Evolutionary conservation across 1,139 yeast genomes (phyloP).

Genomic region (Blastobotrys elegans): DNA sequence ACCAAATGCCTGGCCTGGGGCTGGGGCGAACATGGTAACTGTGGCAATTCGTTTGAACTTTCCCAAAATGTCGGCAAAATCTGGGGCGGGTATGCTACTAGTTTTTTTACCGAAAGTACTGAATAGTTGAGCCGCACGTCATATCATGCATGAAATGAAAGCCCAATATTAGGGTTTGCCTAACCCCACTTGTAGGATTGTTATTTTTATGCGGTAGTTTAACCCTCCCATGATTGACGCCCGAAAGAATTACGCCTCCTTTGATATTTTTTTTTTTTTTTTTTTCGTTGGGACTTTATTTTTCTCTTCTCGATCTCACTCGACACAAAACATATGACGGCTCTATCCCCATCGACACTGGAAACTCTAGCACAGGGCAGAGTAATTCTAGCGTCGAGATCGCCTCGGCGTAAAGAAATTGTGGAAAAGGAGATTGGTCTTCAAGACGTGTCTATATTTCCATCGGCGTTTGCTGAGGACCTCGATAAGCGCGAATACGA

Average conservation of each 20-base stretch:
- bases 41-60: slow-evolving; percentile 48
- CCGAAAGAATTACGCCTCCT: not conserved
- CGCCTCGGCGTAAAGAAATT: slow-evolving; percentile 75
- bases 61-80: not conserved
- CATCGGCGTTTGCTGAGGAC: slow-evolving; percentile 70
- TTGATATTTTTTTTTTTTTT: not conserved
- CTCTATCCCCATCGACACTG: slow-evolving; percentile 2
- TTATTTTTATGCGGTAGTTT: too few species aligned
- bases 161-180: too few species aligned
- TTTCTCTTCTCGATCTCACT: slow-evolving; percentile 1
- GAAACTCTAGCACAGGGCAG: slow-evolving; percentile 18
- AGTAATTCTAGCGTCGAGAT: slow-evolving; percentile 73
- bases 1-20: slow-evolving; percentile 71
- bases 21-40: slow-evolving; percentile 99
- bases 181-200: too few species aligned
- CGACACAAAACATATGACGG: slow-evolving; percentile 5
- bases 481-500: slow-evolving; percentile 49
- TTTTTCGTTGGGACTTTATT: not conserved
- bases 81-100: slow-evolving; percentile 11
- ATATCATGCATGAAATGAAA: too few species aligned
- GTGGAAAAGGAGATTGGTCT: slow-evolving; percentile 58
- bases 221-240: too few species aligned
- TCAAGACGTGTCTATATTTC: slow-evolving; percentile 41
- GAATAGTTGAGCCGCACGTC: too few species aligned
- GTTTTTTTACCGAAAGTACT: slow-evolving; percentile 3